A percentile compares a stretch with the other conserved stretches of the same genome.
phyloP scores from a whole-genome alignment of 257 asterid genomes.

The Primulina huaijiensis region DNA sequence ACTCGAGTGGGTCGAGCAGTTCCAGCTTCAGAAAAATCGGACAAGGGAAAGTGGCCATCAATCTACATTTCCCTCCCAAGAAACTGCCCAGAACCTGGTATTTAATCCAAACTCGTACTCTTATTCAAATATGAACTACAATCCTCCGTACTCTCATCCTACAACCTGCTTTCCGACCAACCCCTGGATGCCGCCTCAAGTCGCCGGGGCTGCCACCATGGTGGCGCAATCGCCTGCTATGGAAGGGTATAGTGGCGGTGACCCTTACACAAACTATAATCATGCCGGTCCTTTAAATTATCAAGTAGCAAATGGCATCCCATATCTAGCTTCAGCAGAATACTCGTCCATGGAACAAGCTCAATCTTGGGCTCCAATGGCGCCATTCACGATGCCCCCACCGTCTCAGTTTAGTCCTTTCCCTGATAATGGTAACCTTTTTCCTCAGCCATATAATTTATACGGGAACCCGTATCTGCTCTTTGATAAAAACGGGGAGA shows the following conservation, averaged over 20 bases:
- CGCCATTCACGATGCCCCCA: constrained; percentile 31
- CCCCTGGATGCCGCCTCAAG: constrained; percentile 37
- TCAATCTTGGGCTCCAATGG: constrained; percentile 41
- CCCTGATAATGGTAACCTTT: constrained; percentile 26
- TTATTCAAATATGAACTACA: constrained; percentile 20
- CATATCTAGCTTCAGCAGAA: constrained; percentile 32
- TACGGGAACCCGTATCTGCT: constrained; percentile 46
- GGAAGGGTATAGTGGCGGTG: constrained; percentile 26
- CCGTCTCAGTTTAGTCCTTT: constrained; percentile 38
- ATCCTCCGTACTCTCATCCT: constrained; percentile 25
- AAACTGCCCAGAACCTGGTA: constrained; percentile 8
- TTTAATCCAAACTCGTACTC: constrained; percentile 29
- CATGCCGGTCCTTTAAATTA: constrained; percentile 23
- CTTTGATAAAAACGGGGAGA: constrained; percentile 46
- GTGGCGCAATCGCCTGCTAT: constrained; percentile 18
- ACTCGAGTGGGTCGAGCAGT: constrained; percentile 78
- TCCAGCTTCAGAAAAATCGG: constrained; percentile 63
- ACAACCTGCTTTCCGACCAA: constrained; percentile 27
- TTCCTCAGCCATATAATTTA: constrained; percentile 32
- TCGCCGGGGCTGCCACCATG: constrained; percentile 16
- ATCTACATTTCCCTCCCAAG: constrained; percentile 25
- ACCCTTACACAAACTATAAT: constrained; percentile 31
- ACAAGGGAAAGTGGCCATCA: constrained; percentile 10
- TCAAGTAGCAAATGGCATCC: constrained; percentile 40
- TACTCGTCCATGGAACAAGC: constrained; percentile 46